Percentiles rank a stretch among this genome's conserved stretches.
phyloP scores from a whole-genome alignment of 2,329 filamentous ascomycete species.

The Cladophialophora yegresii region DNA sequence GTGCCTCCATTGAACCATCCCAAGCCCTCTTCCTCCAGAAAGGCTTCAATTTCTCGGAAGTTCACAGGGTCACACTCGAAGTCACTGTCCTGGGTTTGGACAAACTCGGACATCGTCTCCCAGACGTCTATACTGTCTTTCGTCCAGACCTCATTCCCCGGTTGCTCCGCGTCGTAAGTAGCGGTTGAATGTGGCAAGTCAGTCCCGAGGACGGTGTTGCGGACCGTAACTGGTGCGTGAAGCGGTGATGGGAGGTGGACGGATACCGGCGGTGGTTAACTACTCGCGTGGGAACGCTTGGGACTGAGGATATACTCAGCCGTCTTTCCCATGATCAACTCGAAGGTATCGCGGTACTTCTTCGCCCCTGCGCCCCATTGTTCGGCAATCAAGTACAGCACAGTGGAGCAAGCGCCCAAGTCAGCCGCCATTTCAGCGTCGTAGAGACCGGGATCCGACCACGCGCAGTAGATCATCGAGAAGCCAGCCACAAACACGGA shows the following conservation, averaged over 20 bases:
- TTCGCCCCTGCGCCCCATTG: constrained; percentile 19
- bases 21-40: constrained; percentile 11
- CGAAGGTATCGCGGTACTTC: constrained; percentile 23
- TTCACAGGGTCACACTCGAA: constrained; percentile 12
- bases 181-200: constrained; percentile 1
- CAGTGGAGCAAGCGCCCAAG: constrained; percentile 22
- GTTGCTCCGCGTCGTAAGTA: not conserved
- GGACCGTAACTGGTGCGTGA: not conserved
- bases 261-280: not conserved
- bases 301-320: constrained; percentile 13
- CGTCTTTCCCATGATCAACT: constrained; percentile 18
- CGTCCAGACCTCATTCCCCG: not conserved
- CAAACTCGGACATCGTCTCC: constrained; percentile 17
- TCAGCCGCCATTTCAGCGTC: constrained; percentile 19
- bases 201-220: not conserved
- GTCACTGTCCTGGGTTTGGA: constrained; percentile 10
- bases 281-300: not conserved
- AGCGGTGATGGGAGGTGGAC: not conserved
- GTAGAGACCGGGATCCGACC: constrained; percentile 17
- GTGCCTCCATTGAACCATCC: constrained; percentile 17
- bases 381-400: constrained; percentile 23
- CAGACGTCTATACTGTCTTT: constrained; percentile 16
- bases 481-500: constrained; percentile 23
- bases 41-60: constrained; percentile 14
- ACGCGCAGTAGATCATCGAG: constrained; percentile 18